Evolutionary conservation across 768 basidiomycete species (phyloP).

Genomic region (Sporobolomyces pararoseus): DNA sequence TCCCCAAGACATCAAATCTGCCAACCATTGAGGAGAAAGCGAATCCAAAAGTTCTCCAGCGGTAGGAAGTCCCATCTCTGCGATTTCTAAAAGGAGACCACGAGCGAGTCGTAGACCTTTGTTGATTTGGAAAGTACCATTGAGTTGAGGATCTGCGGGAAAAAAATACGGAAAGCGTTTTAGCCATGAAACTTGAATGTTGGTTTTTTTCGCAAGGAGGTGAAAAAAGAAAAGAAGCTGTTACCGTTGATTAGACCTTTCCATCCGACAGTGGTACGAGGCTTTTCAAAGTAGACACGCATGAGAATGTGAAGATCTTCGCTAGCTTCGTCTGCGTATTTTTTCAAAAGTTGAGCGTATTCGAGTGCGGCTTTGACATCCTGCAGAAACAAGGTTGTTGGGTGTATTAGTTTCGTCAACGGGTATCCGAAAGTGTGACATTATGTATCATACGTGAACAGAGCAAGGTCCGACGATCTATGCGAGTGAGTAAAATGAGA

Average conservation of each 20-base stretch:
- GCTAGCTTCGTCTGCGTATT: slow-evolving; percentile 72
- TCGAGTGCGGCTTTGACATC: slow-evolving; percentile 48
- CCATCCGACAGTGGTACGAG: slow-evolving; percentile 92
- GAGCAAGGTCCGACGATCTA: slow-evolving; percentile 69
- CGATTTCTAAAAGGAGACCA: slow-evolving; percentile 77
- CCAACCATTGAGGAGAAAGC: slow-evolving; percentile 72
- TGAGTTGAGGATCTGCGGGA: slow-evolving; percentile 71
- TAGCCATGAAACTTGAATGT: too few species aligned
- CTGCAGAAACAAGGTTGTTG: neutral
- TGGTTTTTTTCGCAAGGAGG: neutral
- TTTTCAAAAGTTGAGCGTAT: slow-evolving; percentile 73
- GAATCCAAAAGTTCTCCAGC: slow-evolving; percentile 88
- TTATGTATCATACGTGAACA: slow-evolving; percentile 70
- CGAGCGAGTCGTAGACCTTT: slow-evolving; percentile 86
- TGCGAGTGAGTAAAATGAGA: slow-evolving; percentile 45
- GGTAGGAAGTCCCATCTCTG: slow-evolving; percentile 71
- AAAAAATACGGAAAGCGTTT: neutral
- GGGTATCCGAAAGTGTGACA: too few species aligned
- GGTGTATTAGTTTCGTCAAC: too few species aligned
- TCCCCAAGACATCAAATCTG: slow-evolving; percentile 90
- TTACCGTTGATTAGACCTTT: slow-evolving; percentile 90
- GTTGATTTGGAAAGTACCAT: slow-evolving; percentile 89
- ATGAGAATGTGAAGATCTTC: slow-evolving; percentile 91
- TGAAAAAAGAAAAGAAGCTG: slow-evolving; percentile 1
- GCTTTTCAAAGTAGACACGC: slow-evolving; percentile 93